Base-by-base conservation (phyloP, 2,329 filamentous ascomycete species). In the Scytalidium lignicola region DNA sequence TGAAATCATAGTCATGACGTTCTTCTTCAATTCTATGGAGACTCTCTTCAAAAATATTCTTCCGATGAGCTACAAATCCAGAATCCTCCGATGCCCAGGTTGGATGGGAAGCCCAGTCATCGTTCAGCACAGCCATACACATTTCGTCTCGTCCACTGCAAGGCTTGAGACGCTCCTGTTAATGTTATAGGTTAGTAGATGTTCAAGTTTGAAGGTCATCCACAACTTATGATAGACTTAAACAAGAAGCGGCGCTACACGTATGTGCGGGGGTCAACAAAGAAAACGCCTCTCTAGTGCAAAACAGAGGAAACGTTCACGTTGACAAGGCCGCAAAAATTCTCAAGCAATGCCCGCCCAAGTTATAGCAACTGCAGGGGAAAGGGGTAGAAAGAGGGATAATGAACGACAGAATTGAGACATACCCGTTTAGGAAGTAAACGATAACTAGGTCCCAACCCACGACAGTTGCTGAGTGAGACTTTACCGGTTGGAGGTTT, bases 21-120 rank as follows among this genome's bases (percentile, higher is more conserved):
- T 99, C 93, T 68, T 99, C 93, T 68, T 99, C 93, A 52, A 99
- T 96, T 18, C 93, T 80, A 65, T 99, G 93, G 8, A 99, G 80
- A 26, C 88, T 88, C 67, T 99, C 93, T 67, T 99, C 93, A 56
- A 87, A 95, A 48, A 86, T 82, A 60, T 99, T 99, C 78, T 99
- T 99, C 54, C 92, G 83, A 70, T 99, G 93, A 12, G 93, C 93
- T 51, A 99, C 92, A 60, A 99, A 99, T 0, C 93, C 93, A 41
- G 89, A 95, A 64, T 99, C 93, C 68, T 99, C 93, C 1, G 92
- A 97, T 1, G 92, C 93, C 93, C 93, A 99, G 0, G 93, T 99
- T 3, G 93, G 93, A 70, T 99, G 93, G 21, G 92, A 97, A 2
- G 93, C 93, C 93, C 93, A 99, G 58, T 96, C 89, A 59, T 99